phyloP scores from a whole-genome alignment of 2,329 filamentous ascomycete species.

The Pleochaeta shiraiana region DNA sequence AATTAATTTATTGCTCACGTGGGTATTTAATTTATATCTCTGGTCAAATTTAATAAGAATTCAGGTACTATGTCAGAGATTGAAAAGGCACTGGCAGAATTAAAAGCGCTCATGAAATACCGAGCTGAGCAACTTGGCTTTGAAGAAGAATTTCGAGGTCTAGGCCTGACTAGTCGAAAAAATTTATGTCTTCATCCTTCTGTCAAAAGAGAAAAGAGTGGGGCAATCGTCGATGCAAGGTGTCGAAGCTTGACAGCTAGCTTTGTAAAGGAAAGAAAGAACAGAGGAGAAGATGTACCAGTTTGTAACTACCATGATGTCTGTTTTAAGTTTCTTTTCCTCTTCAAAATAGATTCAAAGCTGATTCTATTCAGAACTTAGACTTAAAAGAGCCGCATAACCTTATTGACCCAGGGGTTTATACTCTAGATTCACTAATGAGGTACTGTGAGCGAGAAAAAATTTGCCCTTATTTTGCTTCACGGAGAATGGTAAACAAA shows the following conservation, averaged over 20 bases:
- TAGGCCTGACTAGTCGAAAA: constrained; percentile 89
- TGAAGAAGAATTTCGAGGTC: constrained; percentile 77
- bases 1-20: constrained; percentile 97
- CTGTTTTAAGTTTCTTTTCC: constrained; percentile 13
- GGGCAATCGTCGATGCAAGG: constrained; percentile 78
- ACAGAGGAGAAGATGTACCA: constrained; percentile 82
- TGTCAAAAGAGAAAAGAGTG: constrained; percentile 92
- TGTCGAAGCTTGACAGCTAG: constrained; percentile 90
- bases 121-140: constrained; percentile 71
- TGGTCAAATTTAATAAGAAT: neutral
- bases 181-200: constrained; percentile 93
- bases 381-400: constrained; percentile 91
- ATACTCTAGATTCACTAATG: constrained; percentile 77
- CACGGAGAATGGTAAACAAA: constrained; percentile 58
- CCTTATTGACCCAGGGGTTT: constrained; percentile 82
- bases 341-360: neutral
- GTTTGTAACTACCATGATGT: constrained; percentile 91
- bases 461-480: constrained; percentile 95
- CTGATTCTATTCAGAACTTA: constrained; percentile 41
- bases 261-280: constrained; percentile 96
- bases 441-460: constrained; percentile 88
- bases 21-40: constrained; percentile 7
- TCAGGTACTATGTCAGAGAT: constrained; percentile 94
- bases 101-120: constrained; percentile 90
- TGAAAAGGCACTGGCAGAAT: constrained; percentile 82